These are phyloP conservation scores for Smittium mucronatum DNA, from an alignment of 371 early-diverging fungal species.

Conservation along the genomic window DNA sequence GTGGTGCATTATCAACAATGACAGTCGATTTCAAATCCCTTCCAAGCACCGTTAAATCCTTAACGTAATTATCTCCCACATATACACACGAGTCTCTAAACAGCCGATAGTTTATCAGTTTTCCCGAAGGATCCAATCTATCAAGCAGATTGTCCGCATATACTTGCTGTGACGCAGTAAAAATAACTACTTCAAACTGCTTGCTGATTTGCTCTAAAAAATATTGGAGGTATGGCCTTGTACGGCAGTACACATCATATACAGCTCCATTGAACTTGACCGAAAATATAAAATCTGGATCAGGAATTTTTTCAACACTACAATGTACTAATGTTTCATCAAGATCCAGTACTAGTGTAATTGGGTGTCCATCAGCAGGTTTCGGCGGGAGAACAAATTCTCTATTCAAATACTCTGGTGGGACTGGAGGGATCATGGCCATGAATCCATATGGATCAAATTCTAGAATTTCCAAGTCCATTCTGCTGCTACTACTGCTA, in stretches of 20 bases:
- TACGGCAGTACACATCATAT: conserved; percentile 37
- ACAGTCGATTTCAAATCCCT: conserved; percentile 45
- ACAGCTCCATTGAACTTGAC: conserved; percentile 41
- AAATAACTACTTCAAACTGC: conserved; percentile 56
- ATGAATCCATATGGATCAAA: conserved; percentile 40
- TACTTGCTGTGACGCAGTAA: conserved; percentile 57
- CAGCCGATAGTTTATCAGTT: conserved; percentile 39
- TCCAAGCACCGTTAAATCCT: conserved; percentile 51
- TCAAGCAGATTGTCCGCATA: conserved; percentile 53
- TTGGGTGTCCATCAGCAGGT: conserved; percentile 39
- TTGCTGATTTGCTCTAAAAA: conserved; percentile 39
- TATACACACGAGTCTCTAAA: conserved; percentile 51
- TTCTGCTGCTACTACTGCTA: background rate
- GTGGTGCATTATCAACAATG: conserved; percentile 53
- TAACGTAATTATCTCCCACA: conserved; percentile 50
- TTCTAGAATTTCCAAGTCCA: conserved; percentile 34
- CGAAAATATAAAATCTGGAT: conserved; percentile 40
- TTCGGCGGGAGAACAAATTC: conserved; percentile 44
- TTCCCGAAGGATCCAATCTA: conserved; percentile 43
- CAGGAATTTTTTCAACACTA: conserved; percentile 35
- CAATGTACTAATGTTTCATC: conserved; percentile 70
- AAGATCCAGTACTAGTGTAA: conserved; percentile 53
- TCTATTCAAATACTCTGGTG: conserved; percentile 32
- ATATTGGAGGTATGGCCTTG: conserved; percentile 35
- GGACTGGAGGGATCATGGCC: conserved; percentile 41